Evolutionary conservation across 306 rosid species (phyloP).

Genomic region (Lablab purpureus): DNA sequence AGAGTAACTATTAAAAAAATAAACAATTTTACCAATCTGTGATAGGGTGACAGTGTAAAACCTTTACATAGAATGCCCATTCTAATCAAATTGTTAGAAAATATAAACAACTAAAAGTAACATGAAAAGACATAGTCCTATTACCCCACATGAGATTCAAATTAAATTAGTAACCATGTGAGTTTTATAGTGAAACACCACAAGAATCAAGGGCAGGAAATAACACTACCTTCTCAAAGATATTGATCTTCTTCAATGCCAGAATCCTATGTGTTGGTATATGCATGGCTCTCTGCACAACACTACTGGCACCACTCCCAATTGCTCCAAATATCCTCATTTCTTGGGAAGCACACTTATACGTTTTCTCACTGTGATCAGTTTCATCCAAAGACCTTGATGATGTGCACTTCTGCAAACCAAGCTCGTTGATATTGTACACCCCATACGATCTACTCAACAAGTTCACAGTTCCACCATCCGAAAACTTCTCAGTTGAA

Average conservation of each 20-base stretch:
- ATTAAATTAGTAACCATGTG: conserved; percentile 7
- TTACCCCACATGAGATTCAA: conserved; percentile 23
- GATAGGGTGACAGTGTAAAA: neutral
- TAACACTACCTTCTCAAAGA: conserved; percentile 85
- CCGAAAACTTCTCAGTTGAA: conserved; percentile 70
- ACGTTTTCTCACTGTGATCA: conserved; percentile 69
- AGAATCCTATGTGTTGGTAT: conserved; percentile 85
- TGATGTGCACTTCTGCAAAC: conserved; percentile 88
- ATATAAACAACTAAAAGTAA: neutral
- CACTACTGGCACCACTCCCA: conserved; percentile 96
- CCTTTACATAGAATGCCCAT: neutral
- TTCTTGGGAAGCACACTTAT: conserved; percentile 80
- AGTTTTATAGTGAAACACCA: neutral
- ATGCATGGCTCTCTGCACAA: conserved; percentile 97
- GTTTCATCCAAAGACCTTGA: conserved; percentile 60
- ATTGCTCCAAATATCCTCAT: conserved; percentile 96
- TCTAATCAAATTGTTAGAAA: neutral
- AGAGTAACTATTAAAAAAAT: neutral
- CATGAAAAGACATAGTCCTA: neutral
- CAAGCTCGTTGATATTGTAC: conserved; percentile 90
- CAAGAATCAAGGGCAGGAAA: conserved; percentile 6
- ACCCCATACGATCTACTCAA: conserved; percentile 92
- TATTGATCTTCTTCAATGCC: conserved; percentile 92
- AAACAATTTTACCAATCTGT: neutral
- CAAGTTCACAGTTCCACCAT: conserved; percentile 89